Evolutionary conservation across 2,329 filamentous ascomycete genomes (phyloP).

Genomic region (Celoporthe dispersa): DNA sequence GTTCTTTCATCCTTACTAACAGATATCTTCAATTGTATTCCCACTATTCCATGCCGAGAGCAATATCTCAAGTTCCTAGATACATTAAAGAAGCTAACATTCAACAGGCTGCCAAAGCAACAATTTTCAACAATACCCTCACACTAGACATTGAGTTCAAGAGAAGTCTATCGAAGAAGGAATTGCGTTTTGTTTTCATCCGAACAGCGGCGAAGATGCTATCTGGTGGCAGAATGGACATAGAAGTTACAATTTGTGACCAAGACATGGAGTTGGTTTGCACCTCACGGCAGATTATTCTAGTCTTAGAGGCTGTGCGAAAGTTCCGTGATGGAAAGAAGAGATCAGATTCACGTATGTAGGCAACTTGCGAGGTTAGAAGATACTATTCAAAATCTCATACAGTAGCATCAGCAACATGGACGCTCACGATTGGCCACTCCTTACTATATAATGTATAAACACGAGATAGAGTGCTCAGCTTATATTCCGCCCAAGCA

Average conservation of each 20-base stretch:
- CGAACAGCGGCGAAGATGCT: conserved; percentile 33
- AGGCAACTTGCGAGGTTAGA: background rate
- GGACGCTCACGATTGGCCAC: too few species aligned
- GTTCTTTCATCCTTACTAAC: background rate
- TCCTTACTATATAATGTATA: too few species aligned
- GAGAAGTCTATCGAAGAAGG: conserved; percentile 32
- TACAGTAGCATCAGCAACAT: too few species aligned
- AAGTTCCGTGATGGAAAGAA: conserved; percentile 29
- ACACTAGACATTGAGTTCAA: conserved; percentile 38
- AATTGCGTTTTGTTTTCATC: conserved; percentile 34
- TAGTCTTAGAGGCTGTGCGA: conserved; percentile 33
- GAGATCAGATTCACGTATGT: background rate
- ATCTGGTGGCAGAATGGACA: conserved; percentile 32
- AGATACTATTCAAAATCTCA: too few species aligned
- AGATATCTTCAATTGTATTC: too few species aligned
- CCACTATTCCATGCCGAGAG: too few species aligned
- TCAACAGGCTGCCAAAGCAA: conserved; percentile 4
- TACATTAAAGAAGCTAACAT: background rate
- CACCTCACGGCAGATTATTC: conserved; percentile 31
- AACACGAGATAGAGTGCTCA: too few species aligned
- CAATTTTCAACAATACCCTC: conserved; percentile 32
- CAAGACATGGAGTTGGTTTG: conserved; percentile 33
- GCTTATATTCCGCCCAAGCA: too few species aligned
- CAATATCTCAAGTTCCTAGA: too few species aligned
- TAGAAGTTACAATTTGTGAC: conserved; percentile 34